Conservation (phyloP, 2,329 filamentous ascomycete genomes). For the Chaetomiaceae sp. region DNA sequence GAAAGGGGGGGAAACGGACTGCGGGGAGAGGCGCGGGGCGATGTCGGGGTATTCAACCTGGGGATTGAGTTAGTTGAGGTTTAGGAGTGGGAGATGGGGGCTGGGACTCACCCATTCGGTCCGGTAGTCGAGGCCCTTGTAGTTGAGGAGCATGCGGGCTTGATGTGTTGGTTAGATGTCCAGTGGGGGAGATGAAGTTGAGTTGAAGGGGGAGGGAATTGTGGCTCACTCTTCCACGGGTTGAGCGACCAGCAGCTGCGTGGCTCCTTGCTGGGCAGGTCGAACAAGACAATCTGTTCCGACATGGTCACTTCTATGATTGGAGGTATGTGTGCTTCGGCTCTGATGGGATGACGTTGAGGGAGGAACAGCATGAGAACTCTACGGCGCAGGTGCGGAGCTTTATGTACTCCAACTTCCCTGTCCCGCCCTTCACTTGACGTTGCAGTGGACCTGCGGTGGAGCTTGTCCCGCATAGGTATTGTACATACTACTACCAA, state of each 20-base stretch:
- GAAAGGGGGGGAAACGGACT: constrained; percentile 41
- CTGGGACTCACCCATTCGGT: constrained; percentile 53
- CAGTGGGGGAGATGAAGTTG: background rate
- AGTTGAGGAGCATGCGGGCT: constrained; percentile 65
- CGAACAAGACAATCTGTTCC: constrained; percentile 51
- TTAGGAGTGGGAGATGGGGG: background rate
- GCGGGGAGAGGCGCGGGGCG: constrained; percentile 48
- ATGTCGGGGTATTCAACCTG: constrained; percentile 63
- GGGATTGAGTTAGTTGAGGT: background rate
- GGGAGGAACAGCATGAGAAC: background rate
- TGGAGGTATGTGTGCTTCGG: too few relatives aligned
- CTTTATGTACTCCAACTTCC: background rate
- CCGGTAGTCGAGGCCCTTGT: constrained; percentile 61
- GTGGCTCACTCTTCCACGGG: constrained; percentile 60
- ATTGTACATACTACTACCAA: too few relatives aligned
- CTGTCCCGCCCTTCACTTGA: background rate
- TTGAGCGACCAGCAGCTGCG: constrained; percentile 60
- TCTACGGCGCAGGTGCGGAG: background rate
- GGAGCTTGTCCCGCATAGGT: too few relatives aligned
- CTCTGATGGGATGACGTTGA: background rate
- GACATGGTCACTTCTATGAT: constrained; percentile 26
- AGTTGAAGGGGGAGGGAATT: background rate
- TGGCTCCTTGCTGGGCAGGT: constrained; percentile 53
- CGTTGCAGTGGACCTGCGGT: constrained; percentile 1
- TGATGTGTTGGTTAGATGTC: constrained; percentile 14